Evolutionary conservation across 805 yeast species (phyloP), one percentile per base, ranked within the genome.

Genomic region (Schwanniomyces sp.): DNA sequence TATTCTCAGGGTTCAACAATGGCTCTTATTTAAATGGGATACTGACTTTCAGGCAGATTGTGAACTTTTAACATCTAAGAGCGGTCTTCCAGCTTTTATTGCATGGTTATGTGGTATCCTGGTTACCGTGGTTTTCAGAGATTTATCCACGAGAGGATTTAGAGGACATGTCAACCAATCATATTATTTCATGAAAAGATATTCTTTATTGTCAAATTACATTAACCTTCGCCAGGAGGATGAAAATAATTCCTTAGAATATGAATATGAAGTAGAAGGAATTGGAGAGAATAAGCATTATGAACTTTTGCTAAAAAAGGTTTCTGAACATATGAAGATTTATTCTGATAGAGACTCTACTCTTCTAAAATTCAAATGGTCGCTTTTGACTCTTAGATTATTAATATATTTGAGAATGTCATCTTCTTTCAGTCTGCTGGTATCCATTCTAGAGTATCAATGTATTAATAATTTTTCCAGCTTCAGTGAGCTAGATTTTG

Each of bases 11-110:
- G 61, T 83, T 0, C 56, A 70, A 7, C 67, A 72, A 9, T 86
- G 92, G 92, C 40, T 82, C 3, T 34, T 64, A 0, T 58, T 72
- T 0, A 80, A 77, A 53, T 78, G 83, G 82, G 57, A 56, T 10
- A 59, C 38, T 17, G 29, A 44, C 24, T 44, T 43, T 18, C 26
- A 11, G n/a, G 21, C 14, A 10, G n/a, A 51, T 49, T 42, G 45
- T 40, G 34, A 17, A 38, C 9, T 41, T 49, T n/a, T 40, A 36
- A 34, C 14, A 17, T 12, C 18, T 12, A 30, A 34, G 2, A 48
- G 46, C 28, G 56, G 54, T 6, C 52, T 79, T 12, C 61, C 69
- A 6, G 34, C 52, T 1, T 74, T 80, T 52, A 34, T 79, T 3
- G 51, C 63, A 0, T 81, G 86, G 86, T 39, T 79, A 17, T 54